Evolutionary conservation across 345 rosid species (phyloP), one percentile per base, ranked within the genome.

Genomic region (Dimocarpus longan): DNA sequence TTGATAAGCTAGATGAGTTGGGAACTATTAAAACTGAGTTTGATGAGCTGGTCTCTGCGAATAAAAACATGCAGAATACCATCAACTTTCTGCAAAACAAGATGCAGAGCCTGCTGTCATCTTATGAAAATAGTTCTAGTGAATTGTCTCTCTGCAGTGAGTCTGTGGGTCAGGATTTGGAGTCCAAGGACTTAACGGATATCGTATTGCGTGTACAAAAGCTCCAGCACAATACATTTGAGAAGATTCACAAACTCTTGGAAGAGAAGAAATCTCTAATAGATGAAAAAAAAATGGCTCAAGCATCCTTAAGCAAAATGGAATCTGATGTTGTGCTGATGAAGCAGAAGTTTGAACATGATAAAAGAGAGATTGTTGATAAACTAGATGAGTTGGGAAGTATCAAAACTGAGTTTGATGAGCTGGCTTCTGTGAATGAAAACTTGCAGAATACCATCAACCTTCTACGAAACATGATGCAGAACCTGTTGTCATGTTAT

Each of bases 331-430:
- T 80, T 73, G 62, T 71, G 70, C 77, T 84, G 76, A 80, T 92
- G 76, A 92, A 92, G 83, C 86, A 86, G 85, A 88, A 84, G 84
- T 86, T 83, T 68, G 91, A 88, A 75, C 75, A 70, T 78, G 92
- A 87, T 73, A 9, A 83, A 70, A 78, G 66, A 13, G 79, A 79
- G 82, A 79, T 88, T 74, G 84, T 82, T 19, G 80, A 81, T 69
- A 88, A 88, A 79, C 79, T 91, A 42, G 86, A 85, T 81, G 81
- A 65, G 48, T 90, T 60, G 26, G 65, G 65, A 60, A 60, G 65
- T 78, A 63, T 84, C 62, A 85, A 78, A 76, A 75, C 65, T 78
- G 82, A 88, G 76, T 82, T 87, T 76, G 85, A 87, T 54, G 89
- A 82, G 78, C 65, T 87, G 80, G 83, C 81, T 76, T 82, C 81